Evolutionary conservation across 2,329 filamentous ascomycete species (phyloP), one percentile per base, ranked within the genome.

Genomic region (Coleophoma eucalyptorum): DNA sequence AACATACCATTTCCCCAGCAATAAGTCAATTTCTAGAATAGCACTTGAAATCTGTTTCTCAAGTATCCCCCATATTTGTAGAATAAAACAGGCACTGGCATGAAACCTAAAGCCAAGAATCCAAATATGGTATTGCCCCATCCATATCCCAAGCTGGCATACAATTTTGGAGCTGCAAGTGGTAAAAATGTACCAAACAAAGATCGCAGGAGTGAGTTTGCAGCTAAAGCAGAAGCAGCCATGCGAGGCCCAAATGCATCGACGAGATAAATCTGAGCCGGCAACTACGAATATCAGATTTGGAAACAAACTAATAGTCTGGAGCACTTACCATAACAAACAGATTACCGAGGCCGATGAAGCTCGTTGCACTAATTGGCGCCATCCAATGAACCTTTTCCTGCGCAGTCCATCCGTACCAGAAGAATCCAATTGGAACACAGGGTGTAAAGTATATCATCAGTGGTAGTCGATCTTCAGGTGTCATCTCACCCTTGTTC

Each of bases 141-240:
- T 10, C 10, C 10, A 35, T 10, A 10, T 10, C 33, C 33, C 33
- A 35, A 35, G 10, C 10, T 15, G 10, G 10, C 33, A 15, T 35
- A 35, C 10, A 35, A 10, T 10, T 10, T 10, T 10, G 10, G 10
- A 10, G 33, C 33, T 15, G 15, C 15, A 10, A 35, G 15, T 35
- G 33, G 33, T 10, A 35, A 35, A 10, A 15, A 10, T 15, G 33
- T 15, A 35, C 33, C 33, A 35, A 35, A 35, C 33, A 35, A 15
- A 10, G 33, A 35, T 35, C 85, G 73, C 45, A 77, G 72, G 50
- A 80, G 81, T 45, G 71, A 78, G 38, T 84, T 81, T 2, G 83
- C 83, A 0, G 83, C 82, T 65, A 85, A 72, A 2, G 83, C 71
- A n/a, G 64, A 67, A 4, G 69, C 69, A 13, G 71, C 65, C 42